These are phyloP conservation scores for Scheffersomyces amazonensis DNA, from an alignment of 805 yeast genomes.

Conservation along the genomic window DNA sequence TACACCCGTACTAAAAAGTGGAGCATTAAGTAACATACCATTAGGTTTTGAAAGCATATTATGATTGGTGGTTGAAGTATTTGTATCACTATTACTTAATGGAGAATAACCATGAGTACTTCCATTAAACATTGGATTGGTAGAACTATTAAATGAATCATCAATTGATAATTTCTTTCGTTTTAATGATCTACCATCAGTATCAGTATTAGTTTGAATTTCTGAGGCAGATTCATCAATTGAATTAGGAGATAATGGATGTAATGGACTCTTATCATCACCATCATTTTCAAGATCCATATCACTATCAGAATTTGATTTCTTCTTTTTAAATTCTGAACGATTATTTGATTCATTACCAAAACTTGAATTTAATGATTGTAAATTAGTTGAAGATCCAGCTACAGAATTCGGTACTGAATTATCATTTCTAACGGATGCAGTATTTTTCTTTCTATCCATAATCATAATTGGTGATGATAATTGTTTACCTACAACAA, in stretches of 20 bases:
- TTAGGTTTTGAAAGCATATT: conserved; percentile 4
- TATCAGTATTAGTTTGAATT: conserved; percentile 39
- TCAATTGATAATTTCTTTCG: conserved; percentile 49
- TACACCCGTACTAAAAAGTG: conserved; percentile 5
- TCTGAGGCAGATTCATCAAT: conserved; percentile 61
- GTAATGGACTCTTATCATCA: conserved; percentile 10
- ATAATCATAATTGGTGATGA: conserved; percentile 84
- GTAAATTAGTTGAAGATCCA: conserved; percentile 20
- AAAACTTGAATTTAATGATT: conserved; percentile 3
- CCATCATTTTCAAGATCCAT: conserved; percentile 5
- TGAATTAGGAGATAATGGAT: conserved; percentile 60
- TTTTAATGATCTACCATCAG: conserved; percentile 40
- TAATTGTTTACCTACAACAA: conserved; percentile 67
- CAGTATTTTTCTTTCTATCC: conserved; percentile 76
- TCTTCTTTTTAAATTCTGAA: conserved; percentile 5
- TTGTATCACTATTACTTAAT: conserved; percentile 43
- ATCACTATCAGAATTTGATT: conserved; percentile 8
- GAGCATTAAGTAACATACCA: conserved; percentile 1
- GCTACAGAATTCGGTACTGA: conserved; percentile 16
- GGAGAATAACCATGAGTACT: conserved; percentile 44
- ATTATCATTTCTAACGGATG: conserved; percentile 8
- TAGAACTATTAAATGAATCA: conserved; percentile 33
- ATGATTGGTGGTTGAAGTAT: conserved; percentile 22
- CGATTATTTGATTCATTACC: conserved; percentile 1
- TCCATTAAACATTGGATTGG: conserved; percentile 39